Conservation (phyloP, 139 green algal genomes). For the Pleodorina starrii region DNA sequence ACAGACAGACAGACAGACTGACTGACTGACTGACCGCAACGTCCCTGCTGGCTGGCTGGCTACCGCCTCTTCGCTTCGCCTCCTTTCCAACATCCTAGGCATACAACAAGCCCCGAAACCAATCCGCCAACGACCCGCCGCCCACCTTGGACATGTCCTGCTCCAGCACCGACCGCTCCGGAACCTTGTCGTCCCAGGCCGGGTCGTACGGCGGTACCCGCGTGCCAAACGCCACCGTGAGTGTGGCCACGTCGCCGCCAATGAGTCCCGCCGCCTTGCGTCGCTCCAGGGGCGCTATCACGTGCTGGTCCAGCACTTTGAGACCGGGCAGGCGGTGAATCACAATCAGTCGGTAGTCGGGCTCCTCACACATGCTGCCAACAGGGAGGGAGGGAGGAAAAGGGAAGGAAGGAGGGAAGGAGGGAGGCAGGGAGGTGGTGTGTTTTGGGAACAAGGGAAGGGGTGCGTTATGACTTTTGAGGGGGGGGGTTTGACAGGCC, state of each 20-base stretch:
- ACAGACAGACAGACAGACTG: no score
- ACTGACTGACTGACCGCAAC: no score
- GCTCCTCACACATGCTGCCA: conserved; percentile 65
- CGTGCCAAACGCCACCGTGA: conserved; percentile 65
- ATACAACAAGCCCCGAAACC: no score
- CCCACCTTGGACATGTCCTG: conserved; percentile 63
- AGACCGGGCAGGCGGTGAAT: conserved; percentile 68
- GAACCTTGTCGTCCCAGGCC: conserved; percentile 53
- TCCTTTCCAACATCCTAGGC: no score
- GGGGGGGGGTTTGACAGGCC: no score
- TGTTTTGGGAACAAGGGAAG: no score
- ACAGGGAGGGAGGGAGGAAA: not conserved
- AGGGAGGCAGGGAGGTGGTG: no score
- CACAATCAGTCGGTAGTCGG: conserved; percentile 72
- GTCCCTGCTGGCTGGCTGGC: no score
- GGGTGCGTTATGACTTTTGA: no score
- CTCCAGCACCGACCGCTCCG: conserved; percentile 57
- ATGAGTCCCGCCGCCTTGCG: conserved; percentile 55
- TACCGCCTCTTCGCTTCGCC: no score
- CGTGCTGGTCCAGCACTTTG: conserved; percentile 69
- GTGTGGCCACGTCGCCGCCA: conserved; percentile 37
- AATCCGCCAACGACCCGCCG: no score
- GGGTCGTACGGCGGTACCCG: conserved; percentile 49
- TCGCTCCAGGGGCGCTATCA: conserved; percentile 61
- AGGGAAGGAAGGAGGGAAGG: not conserved